Evolutionary conservation across 257 asterid species (phyloP).

Genomic region (Salvia miltiorrhiza): DNA sequence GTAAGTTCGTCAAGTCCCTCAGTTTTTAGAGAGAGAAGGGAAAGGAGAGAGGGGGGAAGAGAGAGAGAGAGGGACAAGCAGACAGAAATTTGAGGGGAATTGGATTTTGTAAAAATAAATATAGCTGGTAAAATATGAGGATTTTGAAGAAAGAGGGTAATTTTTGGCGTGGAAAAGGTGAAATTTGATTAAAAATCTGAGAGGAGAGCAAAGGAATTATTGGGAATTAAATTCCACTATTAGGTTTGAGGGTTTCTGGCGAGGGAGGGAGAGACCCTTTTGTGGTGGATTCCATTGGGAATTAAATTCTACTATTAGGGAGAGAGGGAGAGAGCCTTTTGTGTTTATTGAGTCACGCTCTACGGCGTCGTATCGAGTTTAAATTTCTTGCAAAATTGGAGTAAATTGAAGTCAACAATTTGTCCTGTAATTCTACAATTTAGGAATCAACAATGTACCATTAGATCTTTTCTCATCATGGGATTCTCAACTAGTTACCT

Average conservation of each 20-base stretch:
- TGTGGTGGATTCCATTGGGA: slow-evolving; percentile 11
- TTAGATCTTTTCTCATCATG: neutral
- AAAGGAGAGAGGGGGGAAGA: neutral
- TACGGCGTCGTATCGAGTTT: slow-evolving; percentile 3
- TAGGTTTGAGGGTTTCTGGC: slow-evolving; percentile 19
- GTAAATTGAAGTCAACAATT: slow-evolving; percentile 7
- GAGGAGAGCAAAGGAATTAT: neutral
- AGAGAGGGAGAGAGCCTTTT: neutral
- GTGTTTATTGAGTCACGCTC: neutral
- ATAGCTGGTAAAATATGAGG: slow-evolving; percentile 13
- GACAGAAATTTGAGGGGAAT: slow-evolving; percentile 16
- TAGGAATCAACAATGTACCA: neutral
- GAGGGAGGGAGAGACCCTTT: neutral
- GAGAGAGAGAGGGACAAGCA: neutral
- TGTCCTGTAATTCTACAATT: slow-evolving; percentile 1
- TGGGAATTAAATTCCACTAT: slow-evolving; percentile 7
- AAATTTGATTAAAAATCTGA: slow-evolving; percentile 1
- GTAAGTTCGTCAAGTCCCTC: slow-evolving; percentile 24
- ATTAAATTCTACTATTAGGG: slow-evolving; percentile 5
- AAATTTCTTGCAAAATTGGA: neutral
- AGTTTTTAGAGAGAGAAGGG: slow-evolving; percentile 8
- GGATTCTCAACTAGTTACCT: neutral
- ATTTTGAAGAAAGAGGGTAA: slow-evolving; percentile 3
- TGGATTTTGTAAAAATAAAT: slow-evolving; percentile 13
- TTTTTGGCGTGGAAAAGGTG: neutral